These are phyloP conservation scores for Phlebiopsis flavidoalba DNA, from an alignment of 768 basidiomycete species.

Conservation along the genomic window DNA sequence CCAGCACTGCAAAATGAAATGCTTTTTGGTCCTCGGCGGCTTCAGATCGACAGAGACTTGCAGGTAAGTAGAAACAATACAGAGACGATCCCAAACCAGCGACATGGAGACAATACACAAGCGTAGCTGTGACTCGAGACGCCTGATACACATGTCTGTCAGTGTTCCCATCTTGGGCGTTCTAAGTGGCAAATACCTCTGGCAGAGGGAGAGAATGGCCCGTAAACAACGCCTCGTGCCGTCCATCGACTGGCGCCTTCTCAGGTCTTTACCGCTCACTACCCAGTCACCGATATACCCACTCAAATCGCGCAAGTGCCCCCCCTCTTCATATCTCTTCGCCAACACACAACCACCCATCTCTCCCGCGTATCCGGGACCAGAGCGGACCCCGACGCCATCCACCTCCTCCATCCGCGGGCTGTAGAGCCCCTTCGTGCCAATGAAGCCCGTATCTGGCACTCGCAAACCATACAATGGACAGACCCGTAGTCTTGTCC, in stretches of 20 bases:
- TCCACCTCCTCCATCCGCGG: conserved; percentile 9
- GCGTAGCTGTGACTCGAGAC: not conserved
- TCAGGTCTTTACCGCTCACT: not conserved
- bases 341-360: not conserved
- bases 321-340: conserved; percentile 4
- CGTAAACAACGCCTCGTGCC: conserved; percentile 13
- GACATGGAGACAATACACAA: not conserved
- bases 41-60: not conserved
- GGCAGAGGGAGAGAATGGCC: not conserved
- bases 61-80: not conserved
- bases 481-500: conserved; percentile 55
- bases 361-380: not conserved
- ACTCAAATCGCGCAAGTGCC: not conserved
- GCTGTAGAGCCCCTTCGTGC: conserved; percentile 3
- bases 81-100: not conserved
- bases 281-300: not conserved
- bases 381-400: conserved; percentile 6
- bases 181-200: not conserved
- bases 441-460: conserved; percentile 52
- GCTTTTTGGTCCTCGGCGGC: not conserved
- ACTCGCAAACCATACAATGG: conserved; percentile 74
- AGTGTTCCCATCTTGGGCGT: conserved; percentile 2
- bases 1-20: not conserved
- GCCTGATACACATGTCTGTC: conserved; percentile 1
- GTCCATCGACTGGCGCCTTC: not conserved